Conservation (phyloP, 306 rosid species). For the Ammopiptanthus mongolicus region DNA sequence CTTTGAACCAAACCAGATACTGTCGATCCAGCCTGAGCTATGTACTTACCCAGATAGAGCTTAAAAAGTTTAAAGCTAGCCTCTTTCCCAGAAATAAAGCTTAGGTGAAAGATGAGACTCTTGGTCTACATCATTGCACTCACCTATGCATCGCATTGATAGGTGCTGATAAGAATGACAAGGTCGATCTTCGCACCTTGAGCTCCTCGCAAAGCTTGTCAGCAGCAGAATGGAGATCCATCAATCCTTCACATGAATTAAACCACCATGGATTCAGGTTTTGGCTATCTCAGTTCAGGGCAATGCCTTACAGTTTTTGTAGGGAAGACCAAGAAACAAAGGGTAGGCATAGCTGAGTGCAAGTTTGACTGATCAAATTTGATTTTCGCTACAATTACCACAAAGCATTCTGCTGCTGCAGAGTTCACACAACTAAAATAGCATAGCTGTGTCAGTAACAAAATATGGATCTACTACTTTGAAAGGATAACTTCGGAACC, state of each 20-base stretch:
- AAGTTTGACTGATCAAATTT: slow-evolving; percentile 38
- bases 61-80: no score
- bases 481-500: no score
- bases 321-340: slow-evolving; percentile 17
- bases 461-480: no score
- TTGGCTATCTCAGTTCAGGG: slow-evolving; percentile 34
- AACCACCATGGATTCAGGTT: slow-evolving; percentile 24
- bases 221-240: slow-evolving; percentile 37
- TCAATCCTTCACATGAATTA: slow-evolving; percentile 14
- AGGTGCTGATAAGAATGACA: no score
- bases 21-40: slow-evolving; percentile 47
- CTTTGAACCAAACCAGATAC: slow-evolving; percentile 41
- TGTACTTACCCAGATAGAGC: slow-evolving; percentile 61
- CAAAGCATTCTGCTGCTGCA: no score
- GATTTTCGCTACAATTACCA: no score
- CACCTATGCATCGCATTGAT: background rate
- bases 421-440: no score
- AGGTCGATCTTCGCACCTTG: no score
- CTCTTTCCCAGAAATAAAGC: no score
- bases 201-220: slow-evolving; percentile 27
- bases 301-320: slow-evolving; percentile 35
- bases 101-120: no score
- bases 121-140: background rate
- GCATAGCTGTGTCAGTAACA: background rate
- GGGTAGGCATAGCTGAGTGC: slow-evolving; percentile 32